phyloP scores from a whole-genome alignment of 192 early-diverging fungal species.

The Kickxella alabastrina region DNA sequence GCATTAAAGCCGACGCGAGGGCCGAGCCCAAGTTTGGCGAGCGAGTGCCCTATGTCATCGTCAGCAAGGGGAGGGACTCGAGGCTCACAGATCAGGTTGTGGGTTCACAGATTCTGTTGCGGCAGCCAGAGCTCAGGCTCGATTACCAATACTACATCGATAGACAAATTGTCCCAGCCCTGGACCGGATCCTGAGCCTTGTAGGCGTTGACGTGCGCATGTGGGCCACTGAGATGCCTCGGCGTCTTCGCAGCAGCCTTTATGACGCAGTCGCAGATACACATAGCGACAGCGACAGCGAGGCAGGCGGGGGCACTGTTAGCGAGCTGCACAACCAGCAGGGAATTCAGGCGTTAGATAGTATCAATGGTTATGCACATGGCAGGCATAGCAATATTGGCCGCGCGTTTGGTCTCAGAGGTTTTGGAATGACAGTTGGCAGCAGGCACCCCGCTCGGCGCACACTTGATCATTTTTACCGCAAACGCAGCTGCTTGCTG shows the following conservation, averaged over 20 bases:
- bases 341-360: too few relatives aligned
- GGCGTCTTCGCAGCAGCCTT: constrained; percentile 12
- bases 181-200: constrained; percentile 74
- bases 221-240: constrained; percentile 36
- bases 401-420: too few relatives aligned
- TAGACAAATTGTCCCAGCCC: constrained; percentile 78
- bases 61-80: constrained; percentile 60
- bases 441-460: constrained; percentile 4
- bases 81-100: constrained; percentile 73
- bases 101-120: constrained; percentile 60
- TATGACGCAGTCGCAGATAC: constrained; percentile 5
- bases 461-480: constrained; percentile 42
- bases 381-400: constrained; percentile 1
- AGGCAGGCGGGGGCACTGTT: constrained; percentile 1
- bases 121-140: constrained; percentile 60
- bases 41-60: constrained; percentile 85
- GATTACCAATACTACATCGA: constrained; percentile 82
- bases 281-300: constrained; percentile 5
- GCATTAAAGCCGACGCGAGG: constrained; percentile 66
- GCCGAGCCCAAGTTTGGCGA: constrained; percentile 84
- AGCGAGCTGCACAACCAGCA: too few relatives aligned
- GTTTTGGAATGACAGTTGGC: too few relatives aligned
- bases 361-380: background rate
- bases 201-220: constrained; percentile 60
- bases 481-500: constrained; percentile 24